Evolutionary conservation across 768 basidiomycete genomes (phyloP).

Genomic region (Pleurotus citrinopileatus): DNA sequence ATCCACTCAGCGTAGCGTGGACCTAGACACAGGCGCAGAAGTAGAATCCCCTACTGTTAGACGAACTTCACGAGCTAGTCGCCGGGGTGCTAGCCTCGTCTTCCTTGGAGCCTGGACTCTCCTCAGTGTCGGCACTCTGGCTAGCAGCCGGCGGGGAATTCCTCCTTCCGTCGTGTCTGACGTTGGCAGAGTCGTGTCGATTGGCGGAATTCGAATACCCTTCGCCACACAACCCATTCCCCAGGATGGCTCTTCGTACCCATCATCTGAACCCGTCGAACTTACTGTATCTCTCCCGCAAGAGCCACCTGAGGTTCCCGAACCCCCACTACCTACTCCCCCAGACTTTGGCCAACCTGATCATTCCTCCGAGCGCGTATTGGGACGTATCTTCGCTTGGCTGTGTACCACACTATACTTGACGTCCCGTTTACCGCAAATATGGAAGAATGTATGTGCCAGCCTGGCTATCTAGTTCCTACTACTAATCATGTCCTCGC

Average conservation of each 20-base stretch:
- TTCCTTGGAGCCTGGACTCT: slow-evolving; percentile 78
- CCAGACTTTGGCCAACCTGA: slow-evolving; percentile 21
- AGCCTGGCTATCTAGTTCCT: slow-evolving; percentile 7
- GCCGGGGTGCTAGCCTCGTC: slow-evolving; percentile 73
- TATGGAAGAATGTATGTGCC: slow-evolving; percentile 92
- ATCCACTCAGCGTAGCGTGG: slow-evolving; percentile 36
- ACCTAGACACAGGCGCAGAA: slow-evolving; percentile 21
- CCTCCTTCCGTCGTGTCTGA: slow-evolving; percentile 24
- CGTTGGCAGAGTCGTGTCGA: slow-evolving; percentile 48
- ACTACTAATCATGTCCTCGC: slow-evolving; percentile 3
- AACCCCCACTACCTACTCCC: slow-evolving; percentile 13
- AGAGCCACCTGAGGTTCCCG: slow-evolving; percentile 6
- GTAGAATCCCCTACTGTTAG: slow-evolving; percentile 22
- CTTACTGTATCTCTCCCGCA: background rate
- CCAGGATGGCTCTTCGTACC: slow-evolving; percentile 8
- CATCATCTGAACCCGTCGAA: slow-evolving; percentile 1
- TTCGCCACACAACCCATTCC: slow-evolving; percentile 15
- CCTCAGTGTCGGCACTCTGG: slow-evolving; percentile 60
- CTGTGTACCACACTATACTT: slow-evolving; percentile 89
- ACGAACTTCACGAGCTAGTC: slow-evolving; percentile 61
- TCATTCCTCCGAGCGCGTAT: slow-evolving; percentile 49
- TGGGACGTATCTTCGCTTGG: slow-evolving; percentile 95
- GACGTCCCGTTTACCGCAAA: slow-evolving; percentile 92
- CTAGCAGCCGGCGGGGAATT: slow-evolving; percentile 25
- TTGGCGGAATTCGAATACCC: slow-evolving; percentile 14